These are phyloP conservation scores for Globisporangium viniferum DNA, from an alignment of 352 stramenopile genomes.

Conservation along the genomic window DNA sequence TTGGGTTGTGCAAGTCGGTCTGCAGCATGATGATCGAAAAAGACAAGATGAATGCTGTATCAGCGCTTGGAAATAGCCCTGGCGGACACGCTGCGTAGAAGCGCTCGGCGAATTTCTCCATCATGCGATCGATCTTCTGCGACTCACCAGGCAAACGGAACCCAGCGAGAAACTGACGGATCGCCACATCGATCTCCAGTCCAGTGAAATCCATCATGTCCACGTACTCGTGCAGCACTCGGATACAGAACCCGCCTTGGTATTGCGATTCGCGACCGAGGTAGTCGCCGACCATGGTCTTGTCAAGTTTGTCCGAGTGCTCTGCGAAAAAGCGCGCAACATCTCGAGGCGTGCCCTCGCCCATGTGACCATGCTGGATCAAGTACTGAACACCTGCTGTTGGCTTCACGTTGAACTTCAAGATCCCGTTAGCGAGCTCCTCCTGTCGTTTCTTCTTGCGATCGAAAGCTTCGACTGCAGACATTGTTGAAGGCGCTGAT, in stretches of 20 bases:
- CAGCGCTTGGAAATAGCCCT: conserved; percentile 92
- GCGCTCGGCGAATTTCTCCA: conserved; percentile 99
- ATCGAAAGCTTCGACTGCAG: conserved; percentile 94
- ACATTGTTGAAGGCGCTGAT: conserved; percentile 46
- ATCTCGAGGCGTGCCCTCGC: conserved; percentile 86
- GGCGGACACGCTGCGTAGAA: conserved; percentile 71
- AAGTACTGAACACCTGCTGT: conserved; percentile 91
- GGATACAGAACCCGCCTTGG: conserved; percentile 89
- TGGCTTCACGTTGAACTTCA: conserved; percentile 98
- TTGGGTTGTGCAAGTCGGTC: conserved; percentile 99
- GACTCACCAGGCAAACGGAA: conserved; percentile 99
- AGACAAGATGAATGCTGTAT: conserved; percentile 98
- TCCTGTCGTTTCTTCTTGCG: conserved; percentile 96
- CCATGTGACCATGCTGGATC: conserved; percentile 89
- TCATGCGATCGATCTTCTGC: conserved; percentile 99
- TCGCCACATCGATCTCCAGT: conserved; percentile 96
- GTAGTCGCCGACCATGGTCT: conserved; percentile 97
- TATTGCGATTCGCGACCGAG: conserved; percentile 96
- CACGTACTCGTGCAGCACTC: conserved; percentile 96
- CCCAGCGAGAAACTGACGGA: conserved; percentile 95
- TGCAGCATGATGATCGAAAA: conserved; percentile 92
- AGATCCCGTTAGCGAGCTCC: conserved; percentile 94
- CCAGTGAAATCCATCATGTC: conserved; percentile 95
- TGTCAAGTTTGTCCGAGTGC: conserved; percentile 92
- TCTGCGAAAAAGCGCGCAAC: conserved; percentile 95